phyloP scores from a whole-genome alignment of 768 basidiomycete genomes.

The Candolleomyces aberdarensis region DNA sequence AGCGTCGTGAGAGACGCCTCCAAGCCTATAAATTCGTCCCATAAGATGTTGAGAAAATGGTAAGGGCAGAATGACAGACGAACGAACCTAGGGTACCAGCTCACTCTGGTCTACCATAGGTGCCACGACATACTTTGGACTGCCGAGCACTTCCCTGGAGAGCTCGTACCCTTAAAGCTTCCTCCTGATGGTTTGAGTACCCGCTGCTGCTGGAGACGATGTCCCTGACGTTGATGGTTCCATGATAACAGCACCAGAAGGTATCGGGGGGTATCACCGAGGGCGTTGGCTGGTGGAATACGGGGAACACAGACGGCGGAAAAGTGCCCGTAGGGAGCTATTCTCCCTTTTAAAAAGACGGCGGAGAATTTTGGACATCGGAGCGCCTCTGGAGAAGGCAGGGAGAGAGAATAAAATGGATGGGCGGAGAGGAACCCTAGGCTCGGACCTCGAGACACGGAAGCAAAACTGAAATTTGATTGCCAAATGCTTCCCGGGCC shows the following conservation, averaged over 20 bases:
- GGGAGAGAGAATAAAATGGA: neutral
- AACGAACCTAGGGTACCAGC: conserved; percentile 48
- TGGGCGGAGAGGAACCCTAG: neutral
- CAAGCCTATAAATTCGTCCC: too few species aligned
- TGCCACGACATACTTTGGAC: conserved; percentile 87
- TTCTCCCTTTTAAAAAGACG: neutral
- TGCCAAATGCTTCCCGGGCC: too few species aligned
- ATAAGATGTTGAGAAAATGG: too few species aligned
- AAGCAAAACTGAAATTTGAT: too few species aligned
- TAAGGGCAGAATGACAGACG: neutral
- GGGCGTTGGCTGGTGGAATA: too few species aligned
- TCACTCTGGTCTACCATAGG: conserved; percentile 99
- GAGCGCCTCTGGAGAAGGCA: neutral
- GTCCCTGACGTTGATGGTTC: too few species aligned
- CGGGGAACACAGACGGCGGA: too few species aligned
- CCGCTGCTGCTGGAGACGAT: neutral
- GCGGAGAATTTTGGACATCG: neutral
- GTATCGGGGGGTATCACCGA: neutral
- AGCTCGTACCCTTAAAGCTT: conserved; percentile 82
- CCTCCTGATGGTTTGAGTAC: neutral
- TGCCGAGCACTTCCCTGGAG: conserved; percentile 73
- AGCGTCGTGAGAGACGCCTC: conserved; percentile 77
- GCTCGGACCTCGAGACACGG: neutral
- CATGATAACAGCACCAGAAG: neutral
- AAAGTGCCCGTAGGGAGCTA: neutral